Percentiles rank a stretch among this genome's conserved stretches.
Conservation (phyloP, 495 filamentous ascomycete genomes). For the Tuber magnatum region DNA sequence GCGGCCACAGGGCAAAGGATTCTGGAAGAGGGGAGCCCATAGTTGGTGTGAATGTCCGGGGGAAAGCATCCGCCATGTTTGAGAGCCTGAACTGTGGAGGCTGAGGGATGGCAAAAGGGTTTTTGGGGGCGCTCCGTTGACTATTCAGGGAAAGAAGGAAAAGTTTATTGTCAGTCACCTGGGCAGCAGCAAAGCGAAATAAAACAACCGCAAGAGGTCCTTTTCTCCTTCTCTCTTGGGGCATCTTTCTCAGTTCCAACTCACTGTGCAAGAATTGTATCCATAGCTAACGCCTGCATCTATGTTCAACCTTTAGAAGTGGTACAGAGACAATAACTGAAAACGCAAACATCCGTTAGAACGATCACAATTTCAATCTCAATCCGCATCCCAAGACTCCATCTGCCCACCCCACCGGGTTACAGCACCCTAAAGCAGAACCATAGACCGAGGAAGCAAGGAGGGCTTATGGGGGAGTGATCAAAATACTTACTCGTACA, state of each 20-base stretch:
- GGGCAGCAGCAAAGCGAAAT: conserved; percentile 18
- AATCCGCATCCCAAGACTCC: conserved; percentile 32
- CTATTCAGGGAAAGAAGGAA: conserved; percentile 20
- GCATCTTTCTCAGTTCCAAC: conserved; percentile 1
- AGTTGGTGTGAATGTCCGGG: conserved; percentile 32
- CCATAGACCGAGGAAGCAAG: conserved; percentile 35
- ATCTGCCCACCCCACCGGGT: conserved; percentile 15
- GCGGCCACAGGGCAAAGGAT: conserved; percentile 36
- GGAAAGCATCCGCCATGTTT: conserved; percentile 33
- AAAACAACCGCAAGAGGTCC: conserved; percentile 4
- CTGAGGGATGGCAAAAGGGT: conserved; percentile 27
- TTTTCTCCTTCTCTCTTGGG: not conserved
- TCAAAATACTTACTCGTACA: conserved; percentile 2
- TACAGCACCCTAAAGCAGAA: conserved; percentile 35
- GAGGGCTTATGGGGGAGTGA: conserved; percentile 10
- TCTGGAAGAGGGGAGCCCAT: conserved; percentile 36
- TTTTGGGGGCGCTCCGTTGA: conserved; percentile 33
- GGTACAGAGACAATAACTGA: conserved; percentile 35
- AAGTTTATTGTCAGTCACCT: conserved; percentile 35
- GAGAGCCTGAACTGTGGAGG: conserved; percentile 31
- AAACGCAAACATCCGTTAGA: conserved; percentile 39
- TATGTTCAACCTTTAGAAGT: conserved; percentile 30
- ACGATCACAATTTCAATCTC: conserved; percentile 28
- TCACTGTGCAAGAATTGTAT: conserved; percentile 38
- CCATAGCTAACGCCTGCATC: conserved; percentile 37